A percentile compares a stretch with the other conserved stretches of the same genome.
These are phyloP conservation scores for Penicillium sp. DNA, from an alignment of 2,329 filamentous ascomycete species.

Conservation along the genomic window DNA sequence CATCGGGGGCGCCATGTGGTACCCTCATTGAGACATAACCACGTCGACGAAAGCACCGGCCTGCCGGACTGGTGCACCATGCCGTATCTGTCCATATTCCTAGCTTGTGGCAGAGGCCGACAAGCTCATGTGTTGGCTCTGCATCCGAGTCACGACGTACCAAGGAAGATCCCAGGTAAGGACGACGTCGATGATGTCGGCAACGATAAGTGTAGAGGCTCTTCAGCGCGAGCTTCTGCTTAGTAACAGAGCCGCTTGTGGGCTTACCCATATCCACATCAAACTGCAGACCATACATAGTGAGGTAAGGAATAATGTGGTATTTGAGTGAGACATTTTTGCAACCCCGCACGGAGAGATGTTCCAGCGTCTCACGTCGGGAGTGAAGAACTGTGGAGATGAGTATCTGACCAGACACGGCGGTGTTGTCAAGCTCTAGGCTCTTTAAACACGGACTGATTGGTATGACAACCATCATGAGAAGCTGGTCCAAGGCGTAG, in stretches of 20 bases:
- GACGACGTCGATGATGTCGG: conserved; percentile 58
- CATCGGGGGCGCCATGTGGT: conserved; percentile 53
- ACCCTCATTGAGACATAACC: conserved; percentile 56
- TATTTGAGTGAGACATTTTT: conserved; percentile 64
- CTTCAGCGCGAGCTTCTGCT: conserved; percentile 50
- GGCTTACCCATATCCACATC: conserved; percentile 44
- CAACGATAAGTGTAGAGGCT: conserved; percentile 60
- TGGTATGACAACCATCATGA: conserved; percentile 54
- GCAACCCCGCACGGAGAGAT: conserved; percentile 59
- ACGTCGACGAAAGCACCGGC: conserved; percentile 53
- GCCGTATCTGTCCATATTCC: conserved; percentile 60
- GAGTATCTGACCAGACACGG: conserved; percentile 55
- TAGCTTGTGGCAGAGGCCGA: conserved; percentile 55
- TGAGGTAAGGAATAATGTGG: conserved; percentile 58
- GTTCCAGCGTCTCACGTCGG: conserved; percentile 52
- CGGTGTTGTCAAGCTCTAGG: conserved; percentile 59
- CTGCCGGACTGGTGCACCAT: conserved; percentile 58
- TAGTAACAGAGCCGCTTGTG: conserved; percentile 27
- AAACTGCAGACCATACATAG: conserved; percentile 43
- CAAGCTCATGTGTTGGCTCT: conserved; percentile 58
- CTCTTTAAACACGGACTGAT: conserved; percentile 55
- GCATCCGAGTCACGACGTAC: conserved; percentile 56
- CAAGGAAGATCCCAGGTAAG: conserved; percentile 55
- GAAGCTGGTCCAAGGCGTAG: conserved; percentile 56
- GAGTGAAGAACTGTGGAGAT: conserved; percentile 53